Evolutionary conservation across 2,329 filamentous ascomycete genomes (phyloP).

Genomic region (Sclerotinia subarctica): DNA sequence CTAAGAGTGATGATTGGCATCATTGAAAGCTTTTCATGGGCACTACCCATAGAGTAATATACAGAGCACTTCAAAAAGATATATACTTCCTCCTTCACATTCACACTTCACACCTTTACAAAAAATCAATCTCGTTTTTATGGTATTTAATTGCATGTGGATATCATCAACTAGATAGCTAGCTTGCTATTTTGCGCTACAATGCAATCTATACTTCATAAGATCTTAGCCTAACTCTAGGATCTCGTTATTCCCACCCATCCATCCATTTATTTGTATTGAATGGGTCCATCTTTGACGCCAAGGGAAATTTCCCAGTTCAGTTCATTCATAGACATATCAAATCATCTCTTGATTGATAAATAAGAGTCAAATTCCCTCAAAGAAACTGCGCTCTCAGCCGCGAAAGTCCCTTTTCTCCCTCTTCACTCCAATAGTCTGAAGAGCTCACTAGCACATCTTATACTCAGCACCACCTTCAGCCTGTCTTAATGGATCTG

Average conservation of each 20-base stretch:
- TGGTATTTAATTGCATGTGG: background rate
- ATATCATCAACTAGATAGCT: constrained; percentile 3
- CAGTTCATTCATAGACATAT: constrained; percentile 8
- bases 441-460: constrained; percentile 54
- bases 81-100: background rate
- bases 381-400: constrained; percentile 38
- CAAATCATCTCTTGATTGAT: constrained; percentile 4
- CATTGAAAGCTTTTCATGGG: too few relatives aligned
- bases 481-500: constrained; percentile 66
- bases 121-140: background rate
- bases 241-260: constrained; percentile 12
- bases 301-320: constrained; percentile 10
- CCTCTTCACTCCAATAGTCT: background rate
- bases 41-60: too few relatives aligned
- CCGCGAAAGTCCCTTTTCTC: constrained; percentile 34
- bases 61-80: background rate
- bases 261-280: constrained; percentile 5
- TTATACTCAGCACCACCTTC: constrained; percentile 76
- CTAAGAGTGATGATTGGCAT: too few relatives aligned
- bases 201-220: background rate
- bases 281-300: constrained; percentile 15
- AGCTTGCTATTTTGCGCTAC: background rate
- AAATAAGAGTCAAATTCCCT: constrained; percentile 6
- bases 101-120: background rate
- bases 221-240: constrained; percentile 4